Conservation (phyloP, 352 stramenopile species). For the Blastocystis hominis region DNA sequence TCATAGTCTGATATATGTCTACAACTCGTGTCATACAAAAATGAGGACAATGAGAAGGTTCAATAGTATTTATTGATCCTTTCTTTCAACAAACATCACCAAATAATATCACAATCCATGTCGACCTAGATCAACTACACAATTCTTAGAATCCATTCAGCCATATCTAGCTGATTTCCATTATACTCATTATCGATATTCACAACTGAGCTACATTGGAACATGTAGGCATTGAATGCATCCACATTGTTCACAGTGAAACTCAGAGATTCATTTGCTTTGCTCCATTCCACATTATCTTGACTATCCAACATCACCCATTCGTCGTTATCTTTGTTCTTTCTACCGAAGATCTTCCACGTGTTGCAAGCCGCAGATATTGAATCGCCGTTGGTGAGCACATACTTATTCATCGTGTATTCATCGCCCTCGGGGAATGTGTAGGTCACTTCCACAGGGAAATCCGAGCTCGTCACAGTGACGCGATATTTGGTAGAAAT, state of each 20-base stretch:
- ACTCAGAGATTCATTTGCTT: not conserved
- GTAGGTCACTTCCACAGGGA: not conserved
- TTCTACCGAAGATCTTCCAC: not conserved
- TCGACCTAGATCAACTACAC: too few relatives aligned
- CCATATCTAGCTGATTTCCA: not conserved
- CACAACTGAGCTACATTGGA: not conserved
- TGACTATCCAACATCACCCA: not conserved
- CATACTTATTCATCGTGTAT: not conserved
- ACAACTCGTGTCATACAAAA: too few relatives aligned
- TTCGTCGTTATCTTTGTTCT: not conserved
- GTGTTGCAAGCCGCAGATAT: not conserved
- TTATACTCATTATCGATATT: not conserved
- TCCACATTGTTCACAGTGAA: not conserved
- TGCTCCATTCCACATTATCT: not conserved
- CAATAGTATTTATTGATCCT: too few relatives aligned
- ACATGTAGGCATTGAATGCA: not conserved
- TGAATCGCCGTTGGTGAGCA: not conserved
- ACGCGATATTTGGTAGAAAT: not conserved
- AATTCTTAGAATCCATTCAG: too few relatives aligned
- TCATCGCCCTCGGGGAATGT: not conserved
- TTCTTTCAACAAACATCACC: too few relatives aligned
- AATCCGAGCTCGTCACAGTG: not conserved
- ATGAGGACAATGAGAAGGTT: too few relatives aligned
- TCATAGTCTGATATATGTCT: too few relatives aligned
- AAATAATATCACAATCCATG: too few relatives aligned